Base-by-base conservation (phyloP, 768 basidiomycete genomes). In the Auriculariales sp. region DNA sequence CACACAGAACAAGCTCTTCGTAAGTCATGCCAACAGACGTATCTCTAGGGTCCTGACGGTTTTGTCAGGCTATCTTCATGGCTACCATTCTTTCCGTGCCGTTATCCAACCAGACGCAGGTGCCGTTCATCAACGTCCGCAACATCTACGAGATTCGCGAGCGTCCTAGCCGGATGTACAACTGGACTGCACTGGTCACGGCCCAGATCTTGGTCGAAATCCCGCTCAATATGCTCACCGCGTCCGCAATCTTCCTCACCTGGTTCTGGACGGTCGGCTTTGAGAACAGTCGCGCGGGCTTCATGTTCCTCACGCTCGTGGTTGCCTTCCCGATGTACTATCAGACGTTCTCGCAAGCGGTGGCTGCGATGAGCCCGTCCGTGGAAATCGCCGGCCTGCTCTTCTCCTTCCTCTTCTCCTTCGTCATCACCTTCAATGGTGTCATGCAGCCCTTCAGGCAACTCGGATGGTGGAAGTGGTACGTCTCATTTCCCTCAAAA, bases 261-360 rank as follows among this genome's bases (percentile, higher is more conserved):
- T 84, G 81, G 81, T 83, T 72, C 62, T 82, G 76, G 75, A 79
- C 79, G 3, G 76, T 81, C 46, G 80, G 80, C 0, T 67, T 64
- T 56, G 66, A 68, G 7, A 27, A 25, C 22, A 66, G 68, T 11
- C 64, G 79, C 31, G 78, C 70, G 3, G 81, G 72, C n/a, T 81
- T 74, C 56, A 75, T 74, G 2, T 81, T 69, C 57, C 68, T 83
- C 4, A 63, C 77, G 55, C 53, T 78, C 24, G 71, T 67, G 17
- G 54, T 83, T 25, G 54, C 77, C 22, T 81, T 73, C 58, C 76
- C 79, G 4, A 28, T 76, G 0, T 83, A 78, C 55, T 81, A 77
- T 56, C 79, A 78, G 11, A 74, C 75, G 0, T 70, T 82, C 48
- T 77, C 69, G 4, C 75, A 77, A 56, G 74, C 75, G 2, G 70